Evolutionary conservation across 2,329 filamentous ascomycete species (phyloP).

Genomic region (Coleophoma eucalyptorum): DNA sequence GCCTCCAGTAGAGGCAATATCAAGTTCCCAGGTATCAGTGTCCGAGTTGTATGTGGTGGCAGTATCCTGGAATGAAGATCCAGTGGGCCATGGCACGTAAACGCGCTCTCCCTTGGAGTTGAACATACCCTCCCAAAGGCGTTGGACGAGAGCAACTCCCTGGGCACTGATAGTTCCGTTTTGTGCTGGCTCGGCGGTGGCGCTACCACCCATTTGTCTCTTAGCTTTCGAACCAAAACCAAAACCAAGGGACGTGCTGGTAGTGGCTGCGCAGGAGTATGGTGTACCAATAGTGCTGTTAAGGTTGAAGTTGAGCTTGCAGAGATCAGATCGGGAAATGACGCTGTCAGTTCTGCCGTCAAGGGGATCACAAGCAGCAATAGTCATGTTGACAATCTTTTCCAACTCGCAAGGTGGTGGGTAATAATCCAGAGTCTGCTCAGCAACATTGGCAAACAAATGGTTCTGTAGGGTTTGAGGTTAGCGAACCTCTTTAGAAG

Average conservation of each 20-base stretch:
- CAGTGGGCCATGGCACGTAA: conserved; percentile 32
- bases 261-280: conserved; percentile 35
- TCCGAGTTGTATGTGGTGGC: conserved; percentile 27
- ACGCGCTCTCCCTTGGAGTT: conserved; percentile 29
- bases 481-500: neutral
- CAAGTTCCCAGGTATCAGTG: conserved; percentile 28
- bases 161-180: conserved; percentile 22
- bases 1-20: conserved; percentile 28
- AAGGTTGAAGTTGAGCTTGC: conserved; percentile 40
- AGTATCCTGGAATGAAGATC: conserved; percentile 24
- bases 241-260: conserved; percentile 3
- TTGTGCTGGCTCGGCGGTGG: conserved; percentile 1
- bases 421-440: conserved; percentile 34
- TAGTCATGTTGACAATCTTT: conserved; percentile 48
- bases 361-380: conserved; percentile 47
- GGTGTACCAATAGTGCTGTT: conserved; percentile 37
- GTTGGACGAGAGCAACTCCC: conserved; percentile 28
- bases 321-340: conserved; percentile 42
- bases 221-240: neutral
- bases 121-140: conserved; percentile 29
- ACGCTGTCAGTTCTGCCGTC: conserved; percentile 52
- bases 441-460: conserved; percentile 29
- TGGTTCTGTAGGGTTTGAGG: conserved; percentile 16
- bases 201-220: neutral
- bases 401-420: conserved; percentile 38